Base-by-base conservation (phyloP, 1,139 yeast genomes). In the Blastobotrys proliferans region DNA sequence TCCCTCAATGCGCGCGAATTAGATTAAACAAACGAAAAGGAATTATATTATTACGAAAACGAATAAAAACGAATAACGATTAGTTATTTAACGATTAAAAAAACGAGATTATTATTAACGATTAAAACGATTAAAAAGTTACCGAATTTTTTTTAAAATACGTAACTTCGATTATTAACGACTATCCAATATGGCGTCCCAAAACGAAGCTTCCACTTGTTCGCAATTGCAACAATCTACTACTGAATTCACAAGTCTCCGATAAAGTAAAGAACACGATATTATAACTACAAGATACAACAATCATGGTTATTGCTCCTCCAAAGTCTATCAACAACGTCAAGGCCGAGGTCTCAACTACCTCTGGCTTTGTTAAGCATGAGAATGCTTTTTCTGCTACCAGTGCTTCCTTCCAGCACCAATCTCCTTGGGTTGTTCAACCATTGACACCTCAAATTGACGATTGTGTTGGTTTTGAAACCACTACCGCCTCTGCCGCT, bases 391-490 rank as follows among this genome's bases (percentile, higher is more conserved):
- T 31, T 31, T 20, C 21, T 3, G 16, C 35, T 8, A 19, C 41
- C 31, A 31, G n/a, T n/a, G n/a, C n/a, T n/a, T n/a, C n/a, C n/a
- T n/a, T n/a, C n/a, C n/a, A n/a, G n/a, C n/a, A n/a, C n/a, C n/a
- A n/a, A n/a, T 33, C 20, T 21, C 36, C 36, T n/a, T 40, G 40
- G 39, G 39, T 22, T 26, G 26, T 31, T 17, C 37, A 36, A 31
- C 33, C 40, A 21, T 17, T 41, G 40, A 35, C 44, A 9, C 44
- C 44, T 18, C 42, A 38, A 19, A 25, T 31, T 25, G 42, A 38
- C 25, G 35, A 37, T 10, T 5, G 27, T 6, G 35, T 6, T 13
- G 25, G 13, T 11, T 30, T 30, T 38, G 35, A 20, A 11, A 17
- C 16, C 22, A 14, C 14, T 14, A 29, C 29, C 13, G 33, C 38